These are phyloP conservation scores for Capronia epimyces DNA, from an alignment of 2,329 filamentous ascomycete species.

Conservation along the genomic window DNA sequence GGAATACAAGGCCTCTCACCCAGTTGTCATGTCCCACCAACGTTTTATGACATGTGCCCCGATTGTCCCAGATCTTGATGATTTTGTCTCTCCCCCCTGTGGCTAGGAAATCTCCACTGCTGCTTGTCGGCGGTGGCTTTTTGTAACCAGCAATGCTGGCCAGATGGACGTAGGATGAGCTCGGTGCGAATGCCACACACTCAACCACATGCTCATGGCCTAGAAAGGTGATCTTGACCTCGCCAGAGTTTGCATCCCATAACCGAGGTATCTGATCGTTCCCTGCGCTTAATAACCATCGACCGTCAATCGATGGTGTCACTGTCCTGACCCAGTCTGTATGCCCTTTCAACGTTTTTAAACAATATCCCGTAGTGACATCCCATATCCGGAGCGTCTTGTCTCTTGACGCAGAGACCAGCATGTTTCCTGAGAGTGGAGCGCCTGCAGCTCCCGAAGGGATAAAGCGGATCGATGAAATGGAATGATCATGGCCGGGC, in stretches of 20 bases:
- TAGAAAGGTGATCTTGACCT: conserved; percentile 71
- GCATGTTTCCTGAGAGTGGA: conserved; percentile 72
- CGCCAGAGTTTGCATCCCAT: conserved; percentile 74
- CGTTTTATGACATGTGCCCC: conserved; percentile 78
- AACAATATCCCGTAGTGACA: conserved; percentile 83
- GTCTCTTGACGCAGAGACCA: conserved; percentile 82
- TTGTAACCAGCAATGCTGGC: conserved; percentile 74
- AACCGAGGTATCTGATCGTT: conserved; percentile 75
- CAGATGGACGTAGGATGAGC: conserved; percentile 70
- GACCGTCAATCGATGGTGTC: conserved; percentile 72
- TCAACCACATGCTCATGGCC: conserved; percentile 84
- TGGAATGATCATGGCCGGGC: conserved; percentile 85
- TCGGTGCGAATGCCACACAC: conserved; percentile 80
- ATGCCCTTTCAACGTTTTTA: conserved; percentile 84
- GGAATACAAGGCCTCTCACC: conserved; percentile 80
- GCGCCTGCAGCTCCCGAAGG: conserved; percentile 74
- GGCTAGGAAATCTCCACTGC: conserved; percentile 79
- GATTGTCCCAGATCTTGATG: conserved; percentile 81
- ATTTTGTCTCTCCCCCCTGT: conserved; percentile 87
- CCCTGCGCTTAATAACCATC: conserved; percentile 74
- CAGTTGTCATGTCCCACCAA: conserved; percentile 89
- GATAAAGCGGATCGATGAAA: conserved; percentile 82
- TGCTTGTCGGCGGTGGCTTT: conserved; percentile 68
- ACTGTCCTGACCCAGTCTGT: conserved; percentile 89
- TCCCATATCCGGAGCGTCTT: conserved; percentile 86